These are phyloP conservation scores for Aspergillus ostianus DNA, from an alignment of 495 filamentous ascomycete genomes.

Conservation along the genomic window DNA sequence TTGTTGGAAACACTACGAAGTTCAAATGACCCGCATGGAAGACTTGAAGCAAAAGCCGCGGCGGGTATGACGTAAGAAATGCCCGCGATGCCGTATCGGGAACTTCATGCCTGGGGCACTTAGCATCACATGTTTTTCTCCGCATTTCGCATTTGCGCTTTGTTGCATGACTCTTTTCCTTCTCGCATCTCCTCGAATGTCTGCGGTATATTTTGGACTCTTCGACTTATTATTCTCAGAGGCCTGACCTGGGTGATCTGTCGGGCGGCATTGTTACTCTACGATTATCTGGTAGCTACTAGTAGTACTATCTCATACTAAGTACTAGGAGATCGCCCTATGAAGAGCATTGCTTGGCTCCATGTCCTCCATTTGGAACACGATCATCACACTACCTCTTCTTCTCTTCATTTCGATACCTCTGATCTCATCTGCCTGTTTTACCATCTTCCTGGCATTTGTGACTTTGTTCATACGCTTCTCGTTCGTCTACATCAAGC, in stretches of 20 bases:
- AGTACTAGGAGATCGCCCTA: not conserved
- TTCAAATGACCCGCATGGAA: not conserved
- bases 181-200: not conserved
- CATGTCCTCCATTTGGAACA: constrained; percentile 47
- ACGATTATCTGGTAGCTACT: no score
- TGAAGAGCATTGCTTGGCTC: constrained; percentile 13
- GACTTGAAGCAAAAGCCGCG: not conserved
- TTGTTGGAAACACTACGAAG: not conserved
- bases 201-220: no score
- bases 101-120: constrained; percentile 15
- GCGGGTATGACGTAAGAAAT: constrained; percentile 14
- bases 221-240: no score
- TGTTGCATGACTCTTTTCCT: not conserved
- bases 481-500: constrained; percentile 66
- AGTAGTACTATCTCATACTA: not conserved
- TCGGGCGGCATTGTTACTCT: not conserved
- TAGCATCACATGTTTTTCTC: constrained; percentile 35
- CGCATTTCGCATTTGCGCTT: constrained; percentile 16
- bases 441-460: constrained; percentile 68
- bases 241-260: no score
- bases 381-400: constrained; percentile 59
- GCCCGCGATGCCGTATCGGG: not conserved
- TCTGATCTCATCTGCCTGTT: constrained; percentile 62
- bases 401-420: constrained; percentile 67
- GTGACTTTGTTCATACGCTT: constrained; percentile 63